These are phyloP conservation scores for Erysimum cheiranthoides DNA, from an alignment of 345 rosid genomes.

Conservation along the genomic window DNA sequence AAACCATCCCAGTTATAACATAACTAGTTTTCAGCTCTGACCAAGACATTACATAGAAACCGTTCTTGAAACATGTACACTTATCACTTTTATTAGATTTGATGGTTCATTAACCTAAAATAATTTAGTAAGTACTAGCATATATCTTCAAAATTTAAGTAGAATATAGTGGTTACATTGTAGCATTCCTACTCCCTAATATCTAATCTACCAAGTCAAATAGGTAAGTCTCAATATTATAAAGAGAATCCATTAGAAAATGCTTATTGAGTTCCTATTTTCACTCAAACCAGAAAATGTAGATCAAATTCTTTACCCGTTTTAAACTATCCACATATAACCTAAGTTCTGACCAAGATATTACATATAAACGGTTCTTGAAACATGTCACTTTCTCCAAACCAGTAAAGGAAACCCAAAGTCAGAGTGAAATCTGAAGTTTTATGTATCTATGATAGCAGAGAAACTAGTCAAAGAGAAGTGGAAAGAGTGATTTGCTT, in stretches of 20 bases:
- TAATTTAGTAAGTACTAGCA: no score
- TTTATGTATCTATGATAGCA: neutral
- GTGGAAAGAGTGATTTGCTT: neutral
- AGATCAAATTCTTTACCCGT: neutral
- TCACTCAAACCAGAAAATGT: neutral
- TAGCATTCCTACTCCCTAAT: conserved; percentile 6
- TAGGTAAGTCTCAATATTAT: neutral
- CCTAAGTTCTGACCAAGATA: neutral
- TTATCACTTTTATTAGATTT: no score
- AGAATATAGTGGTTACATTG: neutral
- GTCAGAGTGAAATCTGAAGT: neutral
- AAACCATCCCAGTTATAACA: no score
- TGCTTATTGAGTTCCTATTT: neutral
- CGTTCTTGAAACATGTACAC: no score
- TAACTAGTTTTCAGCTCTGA: no score
- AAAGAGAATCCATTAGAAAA: neutral
- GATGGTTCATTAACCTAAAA: no score
- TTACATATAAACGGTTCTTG: neutral
- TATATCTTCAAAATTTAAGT: no score
- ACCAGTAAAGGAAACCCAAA: neutral
- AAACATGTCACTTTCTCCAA: neutral
- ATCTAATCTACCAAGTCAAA: neutral
- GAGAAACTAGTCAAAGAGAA: neutral
- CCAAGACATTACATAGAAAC: no score
- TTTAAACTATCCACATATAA: neutral